Evolutionary conservation across 768 basidiomycete genomes (phyloP), one percentile per base, ranked within the genome.

Genomic region (Trametes villosa): DNA sequence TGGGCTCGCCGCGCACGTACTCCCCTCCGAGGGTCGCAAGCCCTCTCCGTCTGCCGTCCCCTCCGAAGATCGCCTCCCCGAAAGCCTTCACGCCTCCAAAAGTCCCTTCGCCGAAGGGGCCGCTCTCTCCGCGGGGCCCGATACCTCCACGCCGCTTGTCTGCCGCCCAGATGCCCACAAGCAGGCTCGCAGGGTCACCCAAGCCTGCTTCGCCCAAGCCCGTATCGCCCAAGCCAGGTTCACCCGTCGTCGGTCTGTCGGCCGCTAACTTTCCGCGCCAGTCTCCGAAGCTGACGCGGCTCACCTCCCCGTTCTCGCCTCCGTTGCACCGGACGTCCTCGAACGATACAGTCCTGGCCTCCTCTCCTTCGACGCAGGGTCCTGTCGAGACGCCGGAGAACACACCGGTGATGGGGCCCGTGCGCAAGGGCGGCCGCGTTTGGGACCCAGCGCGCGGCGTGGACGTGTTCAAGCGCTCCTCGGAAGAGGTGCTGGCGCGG

Each of bases 401-500:
- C 11, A 72, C 79, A 3, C 51, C 71, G 36, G 73, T 59, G 18
- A 51, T 62, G 53, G 53, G 41, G 0, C 54, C 59, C n/a, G n/a
- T n/a, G 20, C 74, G 72, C 38, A 84, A 82, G 66, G 79, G 62
- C 24, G 70, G 81, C 22, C 82, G 92, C 22, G 87, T 90, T 5
- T 96, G 90, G 86, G 93, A 95, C 70, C 94, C 94, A 18, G 86
- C 87, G 11, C 86, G 93, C 22, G 89, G 88, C 44, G 86, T 95
- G 3, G 94, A 96, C 60, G 67, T 90, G 40, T 94, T 95, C 76
- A 95, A 94, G 73, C 85, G 84, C 52, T 89, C 89, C 15, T 94
- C 92, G 2, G 93, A 96, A 72, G 90, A 95, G 67, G 92, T 94
- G 26, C 79, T 96, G 29, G 85, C 89, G 11, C 80, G 90, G 48